These are phyloP conservation scores for Yamadazyma oceani DNA, from an alignment of 1,139 yeast genomes.

Conservation along the genomic window DNA sequence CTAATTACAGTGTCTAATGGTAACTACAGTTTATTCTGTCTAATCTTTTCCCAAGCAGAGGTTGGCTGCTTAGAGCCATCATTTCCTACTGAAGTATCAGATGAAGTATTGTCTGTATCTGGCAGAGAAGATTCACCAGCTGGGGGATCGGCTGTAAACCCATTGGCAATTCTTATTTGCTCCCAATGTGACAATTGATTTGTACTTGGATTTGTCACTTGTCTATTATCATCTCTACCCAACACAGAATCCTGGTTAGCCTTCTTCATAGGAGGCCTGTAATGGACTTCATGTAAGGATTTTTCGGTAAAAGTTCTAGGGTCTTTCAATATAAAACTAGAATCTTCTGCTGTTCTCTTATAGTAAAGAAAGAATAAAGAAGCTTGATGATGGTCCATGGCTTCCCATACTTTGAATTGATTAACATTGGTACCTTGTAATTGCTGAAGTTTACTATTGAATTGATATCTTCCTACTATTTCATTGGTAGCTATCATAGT, in stretches of 20 bases:
- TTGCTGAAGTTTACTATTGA: slow-evolving; percentile 18
- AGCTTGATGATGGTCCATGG: slow-evolving; percentile 39
- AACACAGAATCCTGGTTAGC: slow-evolving; percentile 6
- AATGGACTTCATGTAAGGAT: slow-evolving; percentile 28
- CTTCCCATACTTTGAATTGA: slow-evolving; percentile 35
- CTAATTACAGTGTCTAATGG: too few relatives aligned
- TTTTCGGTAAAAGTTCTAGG: slow-evolving; percentile 33
- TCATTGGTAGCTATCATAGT: slow-evolving; percentile 29
- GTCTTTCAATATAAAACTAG: slow-evolving; percentile 36
- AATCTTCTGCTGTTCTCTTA: slow-evolving; percentile 33
- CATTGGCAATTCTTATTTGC: slow-evolving; percentile 30
- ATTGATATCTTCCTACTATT: slow-evolving; percentile 25
- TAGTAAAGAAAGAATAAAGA: slow-evolving; percentile 39
- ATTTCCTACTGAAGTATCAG: too few relatives aligned
- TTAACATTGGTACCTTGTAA: slow-evolving; percentile 16
- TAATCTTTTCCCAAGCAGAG: slow-evolving; percentile 9
- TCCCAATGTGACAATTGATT: slow-evolving; percentile 30
- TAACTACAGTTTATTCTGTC: slow-evolving; percentile 4
- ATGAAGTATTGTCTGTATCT: too few relatives aligned
- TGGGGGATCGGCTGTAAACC: slow-evolving; percentile 15
- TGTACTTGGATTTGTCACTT: slow-evolving; percentile 7
- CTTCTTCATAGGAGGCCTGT: slow-evolving; percentile 19
- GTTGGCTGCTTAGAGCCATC: not conserved
- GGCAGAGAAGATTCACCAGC: slow-evolving; percentile 2
- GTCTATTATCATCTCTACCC: slow-evolving; percentile 11